A percentile compares a stretch with the other conserved stretches of the same genome.
Conservation (phyloP, 1,284 basidiomycete species). For the Thelephora terrestris region DNA sequence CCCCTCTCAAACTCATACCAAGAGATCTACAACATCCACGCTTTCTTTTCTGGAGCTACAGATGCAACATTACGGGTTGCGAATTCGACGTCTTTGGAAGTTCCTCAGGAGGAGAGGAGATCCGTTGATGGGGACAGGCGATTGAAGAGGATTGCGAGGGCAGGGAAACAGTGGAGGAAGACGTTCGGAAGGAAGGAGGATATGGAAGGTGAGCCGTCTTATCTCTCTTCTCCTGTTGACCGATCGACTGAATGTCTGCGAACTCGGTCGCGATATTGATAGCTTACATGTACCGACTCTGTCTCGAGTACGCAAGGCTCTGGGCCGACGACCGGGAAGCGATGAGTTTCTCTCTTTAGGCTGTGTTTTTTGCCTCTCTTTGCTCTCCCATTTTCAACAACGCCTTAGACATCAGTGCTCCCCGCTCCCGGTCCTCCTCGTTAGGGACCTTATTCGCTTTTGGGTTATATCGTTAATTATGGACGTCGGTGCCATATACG, state of each 20-base stretch:
- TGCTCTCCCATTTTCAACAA: too few species aligned
- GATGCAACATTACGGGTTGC: slow-evolving; percentile 44
- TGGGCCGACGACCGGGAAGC: slow-evolving; percentile 75
- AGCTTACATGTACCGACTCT: slow-evolving; percentile 83
- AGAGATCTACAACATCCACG: slow-evolving; percentile 87
- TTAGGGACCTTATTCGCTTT: too few species aligned
- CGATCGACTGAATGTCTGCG: slow-evolving; percentile 8
- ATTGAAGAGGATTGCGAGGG: slow-evolving; percentile 72
- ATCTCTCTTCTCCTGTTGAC: slow-evolving; percentile 3
- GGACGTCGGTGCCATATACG: too few species aligned
- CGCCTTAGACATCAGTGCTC: too few species aligned
- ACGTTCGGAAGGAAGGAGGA: slow-evolving; percentile 73
- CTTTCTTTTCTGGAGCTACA: slow-evolving; percentile 82
- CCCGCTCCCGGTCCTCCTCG: too few species aligned
- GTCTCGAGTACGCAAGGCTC: slow-evolving; percentile 82
- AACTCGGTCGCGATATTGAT: slow-evolving; percentile 11
- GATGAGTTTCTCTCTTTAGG: slow-evolving; percentile 38
- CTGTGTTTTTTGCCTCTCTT: too few species aligned
- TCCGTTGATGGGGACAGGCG: slow-evolving; percentile 61
- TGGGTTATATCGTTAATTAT: too few species aligned
- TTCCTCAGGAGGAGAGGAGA: slow-evolving; percentile 24
- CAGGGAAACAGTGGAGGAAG: slow-evolving; percentile 85
- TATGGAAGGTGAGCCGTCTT: slow-evolving; percentile 68
- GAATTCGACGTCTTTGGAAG: slow-evolving; percentile 32
- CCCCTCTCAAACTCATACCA: slow-evolving; percentile 78